Evolutionary conservation across 208 protist species (phyloP), one percentile per base, ranked within the genome.

Genomic region (Acanthamoeba castellanii): DNA sequence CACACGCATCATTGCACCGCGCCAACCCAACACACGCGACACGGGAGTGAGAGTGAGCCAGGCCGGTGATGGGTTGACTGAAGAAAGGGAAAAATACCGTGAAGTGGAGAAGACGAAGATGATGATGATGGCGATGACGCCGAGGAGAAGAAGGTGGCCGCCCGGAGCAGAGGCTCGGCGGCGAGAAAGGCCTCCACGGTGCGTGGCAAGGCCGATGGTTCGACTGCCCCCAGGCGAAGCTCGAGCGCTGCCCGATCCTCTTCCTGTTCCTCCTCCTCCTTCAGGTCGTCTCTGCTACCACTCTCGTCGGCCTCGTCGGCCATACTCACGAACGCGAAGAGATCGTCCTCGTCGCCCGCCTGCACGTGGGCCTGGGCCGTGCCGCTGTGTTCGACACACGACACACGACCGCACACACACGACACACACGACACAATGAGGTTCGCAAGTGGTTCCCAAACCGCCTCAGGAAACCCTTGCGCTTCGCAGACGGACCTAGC

Each of bases 271-370:
- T 47, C 16, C 9, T 50, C 8, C 7, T 34, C 37, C 1, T 45
- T 5, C n/a, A 2, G 0, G 2, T 34, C 34, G 72, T 3, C 72
- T 11, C 16, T 14, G 32, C 30, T 9, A 1, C 9, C 42, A 11
- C 11, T 11, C 32, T 81, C 72, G 5, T 81, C 34, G 0, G 14
- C 72, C 16, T 81, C 72, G 32, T 81, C 37, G 37, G 8, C 72
- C 72, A 81, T 34, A 30, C 72, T 81, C 72, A 81, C 72, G 32
- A 81, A 81, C 8, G 72, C 72, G 22, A 81, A 81, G 34, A 81
- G 72, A 25, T 81, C 72, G 72, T 81, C 72, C 1, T 81, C 72
- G 72, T 81, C 32, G 9, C 22, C 72, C 32, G 27, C 72, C 9
- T 68, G 61, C 25, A 13, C 25, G 25, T 68, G 22, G 18, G 8